These are phyloP conservation scores for Mycena epipterygia DNA, from an alignment of 768 basidiomycete genomes.

Conservation along the genomic window DNA sequence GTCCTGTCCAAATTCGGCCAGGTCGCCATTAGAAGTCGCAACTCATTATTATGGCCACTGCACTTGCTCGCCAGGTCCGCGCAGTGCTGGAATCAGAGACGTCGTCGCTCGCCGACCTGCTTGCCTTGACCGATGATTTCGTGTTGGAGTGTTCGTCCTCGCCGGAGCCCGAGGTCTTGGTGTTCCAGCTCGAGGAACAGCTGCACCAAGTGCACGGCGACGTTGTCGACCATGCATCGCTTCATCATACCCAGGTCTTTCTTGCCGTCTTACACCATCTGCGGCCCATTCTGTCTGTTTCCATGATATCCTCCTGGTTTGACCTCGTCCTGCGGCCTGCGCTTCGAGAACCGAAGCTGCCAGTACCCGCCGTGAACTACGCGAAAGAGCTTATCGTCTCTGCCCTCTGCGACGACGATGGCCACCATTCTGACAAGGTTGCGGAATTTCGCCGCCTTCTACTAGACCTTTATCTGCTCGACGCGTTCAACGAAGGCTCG, in stretches of 20 bases:
- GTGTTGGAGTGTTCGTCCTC: constrained; percentile 64
- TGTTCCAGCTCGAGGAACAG: constrained; percentile 73
- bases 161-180: constrained; percentile 57
- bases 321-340: constrained; percentile 84
- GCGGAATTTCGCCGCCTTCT: constrained; percentile 76
- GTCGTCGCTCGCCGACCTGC: constrained; percentile 62
- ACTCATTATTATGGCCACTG: background rate
- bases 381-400: constrained; percentile 81
- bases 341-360: constrained; percentile 78
- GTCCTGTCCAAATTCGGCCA: no score
- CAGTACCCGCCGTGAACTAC: constrained; percentile 67
- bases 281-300: constrained; percentile 69
- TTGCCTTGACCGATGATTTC: constrained; percentile 67
- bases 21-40: no score
- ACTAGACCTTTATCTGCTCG: constrained; percentile 82
- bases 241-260: constrained; percentile 75
- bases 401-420: constrained; percentile 68
- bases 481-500: constrained; percentile 82
- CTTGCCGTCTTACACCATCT: constrained; percentile 76
- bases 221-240: constrained; percentile 72
- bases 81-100: constrained; percentile 70
- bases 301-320: constrained; percentile 85
- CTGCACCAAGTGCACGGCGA: constrained; percentile 75
- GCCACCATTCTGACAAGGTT: constrained; percentile 60
- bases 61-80: constrained; percentile 67